A percentile compares a stretch with the other conserved stretches of the same genome.
phyloP scores from a whole-genome alignment of 352 stramenopile genomes.

The Pythium oligandrum region DNA sequence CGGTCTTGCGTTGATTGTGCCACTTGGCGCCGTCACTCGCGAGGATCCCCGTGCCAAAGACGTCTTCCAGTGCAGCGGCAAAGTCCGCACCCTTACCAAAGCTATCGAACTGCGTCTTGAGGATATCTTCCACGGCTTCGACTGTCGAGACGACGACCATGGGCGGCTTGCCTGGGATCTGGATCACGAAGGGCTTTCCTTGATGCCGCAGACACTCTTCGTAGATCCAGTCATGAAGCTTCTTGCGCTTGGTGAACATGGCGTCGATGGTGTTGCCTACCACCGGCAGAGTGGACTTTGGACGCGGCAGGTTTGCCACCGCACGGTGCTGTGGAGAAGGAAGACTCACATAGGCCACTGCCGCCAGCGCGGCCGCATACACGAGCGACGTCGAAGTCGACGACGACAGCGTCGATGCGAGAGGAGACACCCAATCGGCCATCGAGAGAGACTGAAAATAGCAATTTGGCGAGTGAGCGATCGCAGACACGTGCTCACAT shows the following conservation, averaged over 20 bases:
- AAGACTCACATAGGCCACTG: too few species aligned
- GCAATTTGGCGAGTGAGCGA: slow-evolving; percentile 7
- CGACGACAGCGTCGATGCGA: not conserved
- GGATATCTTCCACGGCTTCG: slow-evolving; percentile 42
- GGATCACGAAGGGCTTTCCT: slow-evolving; percentile 39
- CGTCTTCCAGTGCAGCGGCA: slow-evolving; percentile 29
- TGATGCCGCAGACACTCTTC: slow-evolving; percentile 37
- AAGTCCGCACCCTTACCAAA: slow-evolving; percentile 61
- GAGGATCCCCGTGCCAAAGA: slow-evolving; percentile 75
- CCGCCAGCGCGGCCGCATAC: not conserved
- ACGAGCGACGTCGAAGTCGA: not conserved
- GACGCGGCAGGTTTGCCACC: slow-evolving; percentile 22
- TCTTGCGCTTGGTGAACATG: slow-evolving; percentile 33
- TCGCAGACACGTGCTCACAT: not conserved
- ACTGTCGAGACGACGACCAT: slow-evolving; percentile 37
- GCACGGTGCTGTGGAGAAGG: slow-evolving; percentile 10
- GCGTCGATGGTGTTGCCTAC: slow-evolving; percentile 50
- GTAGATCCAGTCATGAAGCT: slow-evolving; percentile 55
- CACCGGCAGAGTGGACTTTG: slow-evolving; percentile 32
- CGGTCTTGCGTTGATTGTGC: slow-evolving; percentile 67
- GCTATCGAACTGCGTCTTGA: slow-evolving; percentile 63
- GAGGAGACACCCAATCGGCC: not conserved
- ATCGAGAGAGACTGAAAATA: not conserved
- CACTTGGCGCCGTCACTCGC: slow-evolving; percentile 55
- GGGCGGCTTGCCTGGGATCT: slow-evolving; percentile 28